A percentile compares a stretch with the other conserved stretches of the same genome.
Conservation (phyloP, 1,284 basidiomycete species). For the Austroboletus sp. region DNA sequence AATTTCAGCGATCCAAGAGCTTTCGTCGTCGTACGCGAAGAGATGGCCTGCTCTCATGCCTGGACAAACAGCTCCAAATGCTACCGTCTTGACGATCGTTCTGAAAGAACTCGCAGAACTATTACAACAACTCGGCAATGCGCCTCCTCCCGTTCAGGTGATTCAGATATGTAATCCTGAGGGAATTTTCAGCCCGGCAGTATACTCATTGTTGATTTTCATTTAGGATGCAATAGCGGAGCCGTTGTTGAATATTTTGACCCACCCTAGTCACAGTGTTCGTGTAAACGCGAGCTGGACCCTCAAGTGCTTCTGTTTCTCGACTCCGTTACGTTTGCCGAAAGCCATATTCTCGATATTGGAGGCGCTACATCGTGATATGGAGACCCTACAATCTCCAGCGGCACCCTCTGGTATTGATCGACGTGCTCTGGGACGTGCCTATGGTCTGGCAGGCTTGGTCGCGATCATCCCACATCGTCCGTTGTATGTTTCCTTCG, state of each 20-base stretch:
- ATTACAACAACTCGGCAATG: conserved; percentile 85
- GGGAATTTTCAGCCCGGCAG: neutral
- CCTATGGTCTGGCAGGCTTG: conserved; percentile 83
- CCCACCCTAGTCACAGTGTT: conserved; percentile 83
- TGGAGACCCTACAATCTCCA: conserved; percentile 61
- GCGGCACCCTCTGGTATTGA: conserved; percentile 69
- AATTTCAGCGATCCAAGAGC: conserved; percentile 83
- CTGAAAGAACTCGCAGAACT: conserved; percentile 82
- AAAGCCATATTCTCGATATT: conserved; percentile 69
- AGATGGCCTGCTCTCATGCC: conserved; percentile 92
- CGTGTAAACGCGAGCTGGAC: conserved; percentile 84
- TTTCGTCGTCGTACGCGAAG: conserved; percentile 76
- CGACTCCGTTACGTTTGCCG: conserved; percentile 79
- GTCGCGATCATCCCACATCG: conserved; percentile 81
- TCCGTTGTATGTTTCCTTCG: conserved; percentile 92
- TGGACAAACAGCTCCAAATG: conserved; percentile 66
- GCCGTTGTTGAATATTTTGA: conserved; percentile 76
- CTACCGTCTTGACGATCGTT: conserved; percentile 68
- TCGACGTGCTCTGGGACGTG: conserved; percentile 74
- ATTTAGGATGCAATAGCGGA: conserved; percentile 76
- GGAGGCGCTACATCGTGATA: conserved; percentile 79
- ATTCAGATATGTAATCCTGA: conserved; percentile 9
- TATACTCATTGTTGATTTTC: conserved; percentile 4
- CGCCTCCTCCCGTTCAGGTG: conserved; percentile 81
- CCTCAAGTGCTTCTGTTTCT: conserved; percentile 83